These are phyloP conservation scores for Ogataea parapolymorpha DNA, from an alignment of 805 yeast species.

Conservation along the genomic window DNA sequence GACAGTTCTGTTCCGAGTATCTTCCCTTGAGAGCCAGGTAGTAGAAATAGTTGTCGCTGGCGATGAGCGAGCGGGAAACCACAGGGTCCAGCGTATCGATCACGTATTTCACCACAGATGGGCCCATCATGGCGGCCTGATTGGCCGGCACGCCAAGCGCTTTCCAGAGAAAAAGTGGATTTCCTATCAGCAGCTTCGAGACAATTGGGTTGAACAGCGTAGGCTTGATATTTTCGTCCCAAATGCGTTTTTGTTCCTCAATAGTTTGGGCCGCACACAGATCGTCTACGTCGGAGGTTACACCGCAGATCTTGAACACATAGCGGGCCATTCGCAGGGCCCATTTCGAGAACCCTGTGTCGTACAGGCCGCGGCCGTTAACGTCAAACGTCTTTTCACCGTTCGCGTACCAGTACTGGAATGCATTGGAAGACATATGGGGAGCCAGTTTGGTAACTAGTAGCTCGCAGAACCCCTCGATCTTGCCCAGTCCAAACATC, in stretches of 20 bases:
- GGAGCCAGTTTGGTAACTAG: constrained; percentile 58
- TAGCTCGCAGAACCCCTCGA: constrained; percentile 48
- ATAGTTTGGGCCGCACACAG: constrained; percentile 57
- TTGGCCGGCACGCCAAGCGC: constrained; percentile 87
- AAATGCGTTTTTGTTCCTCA: constrained; percentile 59
- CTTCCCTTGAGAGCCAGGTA: constrained; percentile 62
- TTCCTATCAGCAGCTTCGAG: constrained; percentile 67
- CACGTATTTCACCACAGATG: constrained; percentile 66
- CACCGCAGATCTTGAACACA: constrained; percentile 56
- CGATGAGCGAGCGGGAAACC: constrained; percentile 56
- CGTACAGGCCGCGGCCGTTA: constrained; percentile 62
- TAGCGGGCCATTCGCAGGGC: constrained; percentile 67
- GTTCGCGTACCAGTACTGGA: constrained; percentile 73
- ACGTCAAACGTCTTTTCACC: constrained; percentile 56
- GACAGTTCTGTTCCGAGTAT: constrained; percentile 64
- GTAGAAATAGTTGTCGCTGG: constrained; percentile 75
- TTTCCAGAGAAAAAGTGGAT: constrained; percentile 83
- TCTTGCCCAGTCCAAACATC: constrained; percentile 72
- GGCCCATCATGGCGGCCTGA: constrained; percentile 78
- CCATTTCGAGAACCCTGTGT: constrained; percentile 86
- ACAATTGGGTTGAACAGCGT: constrained; percentile 68
- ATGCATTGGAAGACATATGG: constrained; percentile 72
- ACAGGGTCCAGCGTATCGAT: constrained; percentile 78
- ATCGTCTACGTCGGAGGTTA: constrained; percentile 46
- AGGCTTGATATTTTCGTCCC: constrained; percentile 64